Conservation (phyloP, 2,329 filamentous ascomycete species). For the Aspergillus aculeatus region DNA sequence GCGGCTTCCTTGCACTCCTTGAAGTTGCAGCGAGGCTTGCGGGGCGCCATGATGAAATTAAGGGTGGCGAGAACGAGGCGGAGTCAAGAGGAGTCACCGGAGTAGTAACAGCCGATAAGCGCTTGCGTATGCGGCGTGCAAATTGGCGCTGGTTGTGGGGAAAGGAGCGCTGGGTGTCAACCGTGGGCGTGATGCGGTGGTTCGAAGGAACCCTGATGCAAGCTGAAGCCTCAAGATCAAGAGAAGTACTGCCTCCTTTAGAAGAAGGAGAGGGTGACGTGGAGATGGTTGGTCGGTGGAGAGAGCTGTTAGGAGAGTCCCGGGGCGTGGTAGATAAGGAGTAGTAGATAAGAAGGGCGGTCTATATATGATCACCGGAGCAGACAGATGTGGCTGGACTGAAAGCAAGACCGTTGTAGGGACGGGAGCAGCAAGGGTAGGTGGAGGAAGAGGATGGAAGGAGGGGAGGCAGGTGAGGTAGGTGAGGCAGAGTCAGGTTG, state of each 20-base stretch:
- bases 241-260: neutral
- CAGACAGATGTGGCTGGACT: neutral
- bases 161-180: neutral
- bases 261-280: constrained; percentile 2
- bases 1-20: constrained; percentile 85
- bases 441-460: neutral
- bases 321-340: constrained; percentile 3
- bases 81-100: constrained; percentile 14
- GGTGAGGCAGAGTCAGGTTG: neutral
- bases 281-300: constrained; percentile 1
- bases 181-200: constrained; percentile 2
- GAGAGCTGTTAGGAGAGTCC: neutral
- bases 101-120: constrained; percentile 12
- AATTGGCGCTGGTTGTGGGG: neutral
- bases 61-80: constrained; percentile 12
- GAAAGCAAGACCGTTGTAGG: neutral
- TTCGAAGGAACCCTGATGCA: neutral
- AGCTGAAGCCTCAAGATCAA: neutral
- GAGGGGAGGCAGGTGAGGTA: too few species aligned
- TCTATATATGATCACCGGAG: constrained; percentile 1
- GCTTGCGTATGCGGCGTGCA: neutral
- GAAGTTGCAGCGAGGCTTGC: constrained; percentile 73
- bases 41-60: constrained; percentile 44
- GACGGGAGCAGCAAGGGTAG: neutral
- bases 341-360: constrained; percentile 6